Percentiles rank a stretch among this genome's conserved stretches.
These are phyloP conservation scores for Coemansia javaensis DNA, from an alignment of 192 early-diverging fungal genomes.

Conservation along the genomic window DNA sequence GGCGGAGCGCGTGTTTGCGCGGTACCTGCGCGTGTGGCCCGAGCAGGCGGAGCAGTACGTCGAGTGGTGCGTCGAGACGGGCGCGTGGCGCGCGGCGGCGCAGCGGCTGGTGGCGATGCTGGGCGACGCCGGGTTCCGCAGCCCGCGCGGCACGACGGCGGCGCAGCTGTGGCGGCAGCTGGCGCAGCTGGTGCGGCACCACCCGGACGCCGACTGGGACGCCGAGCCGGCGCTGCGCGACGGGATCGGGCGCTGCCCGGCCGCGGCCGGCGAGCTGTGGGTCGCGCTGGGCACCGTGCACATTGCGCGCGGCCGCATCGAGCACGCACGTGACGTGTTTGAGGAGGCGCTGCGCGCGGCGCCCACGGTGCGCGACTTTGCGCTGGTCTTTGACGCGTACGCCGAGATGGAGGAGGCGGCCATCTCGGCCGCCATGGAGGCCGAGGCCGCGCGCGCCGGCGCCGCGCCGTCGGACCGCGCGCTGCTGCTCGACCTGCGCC, in stretches of 20 bases:
- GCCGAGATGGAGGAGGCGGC: conserved; percentile 84
- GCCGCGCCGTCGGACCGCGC: no score
- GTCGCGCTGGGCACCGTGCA: conserved; percentile 76
- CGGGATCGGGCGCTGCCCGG: conserved; percentile 76
- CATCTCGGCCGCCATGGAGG: conserved; percentile 70
- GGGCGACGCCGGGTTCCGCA: conserved; percentile 37
- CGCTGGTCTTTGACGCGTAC: conserved; percentile 94
- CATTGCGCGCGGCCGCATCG: conserved; percentile 70
- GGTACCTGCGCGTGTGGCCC: conserved; percentile 85
- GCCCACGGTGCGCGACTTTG: conserved; percentile 84
- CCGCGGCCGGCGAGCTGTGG: conserved; percentile 87
- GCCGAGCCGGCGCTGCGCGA: conserved; percentile 79
- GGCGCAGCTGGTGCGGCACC: conserved; percentile 71
- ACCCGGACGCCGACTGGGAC: conserved; percentile 66
- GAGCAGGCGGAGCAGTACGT: conserved; percentile 71
- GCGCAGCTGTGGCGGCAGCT: conserved; percentile 80
- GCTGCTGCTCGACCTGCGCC: conserved; percentile 73
- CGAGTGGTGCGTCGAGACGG: conserved; percentile 60
- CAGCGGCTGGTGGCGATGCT: conserved; percentile 64
- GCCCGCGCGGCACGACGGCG: conserved; percentile 9
- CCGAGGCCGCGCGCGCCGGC: conserved; percentile 45
- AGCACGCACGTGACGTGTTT: conserved; percentile 88
- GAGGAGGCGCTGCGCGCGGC: conserved; percentile 84
- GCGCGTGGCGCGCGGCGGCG: conserved; percentile 75
- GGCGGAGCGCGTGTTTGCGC: conserved; percentile 68